Base-by-base conservation (phyloP, 2,329 filamentous ascomycete species). In the Diaporthe eres region DNA sequence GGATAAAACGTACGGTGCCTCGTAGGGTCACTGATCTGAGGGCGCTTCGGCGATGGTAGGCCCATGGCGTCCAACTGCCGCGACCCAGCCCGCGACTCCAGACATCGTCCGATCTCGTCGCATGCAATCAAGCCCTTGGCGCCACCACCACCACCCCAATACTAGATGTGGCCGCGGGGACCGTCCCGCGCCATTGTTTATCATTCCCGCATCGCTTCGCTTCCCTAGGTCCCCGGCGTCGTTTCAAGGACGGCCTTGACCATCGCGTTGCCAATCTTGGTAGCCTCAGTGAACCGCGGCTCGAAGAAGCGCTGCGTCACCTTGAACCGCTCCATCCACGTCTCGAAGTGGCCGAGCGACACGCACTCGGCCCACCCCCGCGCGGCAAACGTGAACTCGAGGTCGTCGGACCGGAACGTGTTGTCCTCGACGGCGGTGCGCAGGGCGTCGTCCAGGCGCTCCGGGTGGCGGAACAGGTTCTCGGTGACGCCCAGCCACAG, bases 401-500 rank as follows among this genome's bases (percentile, higher is more conserved):
- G 87, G 83, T 99, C 97, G 82, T 99, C 97, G 34, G 93, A 94
- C n/a, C 97, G 91, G 86, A 98, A 99, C 0, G 93, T 96, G 80
- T 94, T 93, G 84, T 99, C 96, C 78, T 96, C 91, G 80, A 98
- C 92, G 4, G 95, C 96, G 10, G 95, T 97, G 67, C 93, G 90
- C 79, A 99, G 91, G 34, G 94, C 94, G 82, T 97, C 95, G 70
- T 98, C 93, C 19, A 99, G 91, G 71, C 98, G 88, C 3, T 90
- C 91, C 25, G 91, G 89, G 81, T 96, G 95, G 78, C 95, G 93
- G 87, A 98, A 99, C 51, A 99, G 89, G 83, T 98, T 96, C 85
- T 99, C 97, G 1, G 96, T 96, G n/a, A 98, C 97, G 74, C 97
- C 97, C 47, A 99, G 90, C 92, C 97, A 98, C 78, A 99, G 91